Percentiles rank a stretch among this genome's conserved stretches.
phyloP scores from a whole-genome alignment of 129 eudicot species.

The Artemisia annua region DNA sequence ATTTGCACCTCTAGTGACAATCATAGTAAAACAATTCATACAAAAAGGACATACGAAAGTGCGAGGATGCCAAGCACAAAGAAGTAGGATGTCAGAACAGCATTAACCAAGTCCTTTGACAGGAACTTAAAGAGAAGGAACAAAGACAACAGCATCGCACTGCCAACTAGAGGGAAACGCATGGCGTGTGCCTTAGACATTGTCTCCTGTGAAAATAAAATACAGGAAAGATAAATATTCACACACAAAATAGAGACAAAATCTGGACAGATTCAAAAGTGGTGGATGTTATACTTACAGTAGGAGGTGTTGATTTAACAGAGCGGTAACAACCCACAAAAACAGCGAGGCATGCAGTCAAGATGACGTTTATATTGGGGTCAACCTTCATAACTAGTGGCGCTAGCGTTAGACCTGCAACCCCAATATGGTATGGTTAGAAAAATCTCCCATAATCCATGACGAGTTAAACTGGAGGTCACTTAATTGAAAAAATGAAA shows the following conservation, averaged over 20 bases:
- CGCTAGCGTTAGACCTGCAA: conserved; percentile 80
- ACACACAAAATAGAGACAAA: background rate
- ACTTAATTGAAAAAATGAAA: background rate
- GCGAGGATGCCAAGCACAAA: conserved; percentile 89
- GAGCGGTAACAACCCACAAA: conserved; percentile 96
- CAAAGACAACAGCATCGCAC: conserved; percentile 90
- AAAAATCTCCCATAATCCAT: background rate
- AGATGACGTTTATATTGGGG: conserved; percentile 86
- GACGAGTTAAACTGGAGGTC: background rate
- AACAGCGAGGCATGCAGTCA: conserved; percentile 91
- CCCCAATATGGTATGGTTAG: conserved; percentile 10
- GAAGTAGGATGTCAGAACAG: conserved; percentile 86
- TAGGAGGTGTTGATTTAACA: conserved; percentile 92
- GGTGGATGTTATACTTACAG: conserved; percentile 60
- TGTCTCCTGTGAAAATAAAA: conserved; percentile 62
- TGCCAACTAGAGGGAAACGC: conserved; percentile 96
- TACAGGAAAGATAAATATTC: background rate
- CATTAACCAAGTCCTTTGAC: conserved; percentile 94
- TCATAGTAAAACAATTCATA: background rate
- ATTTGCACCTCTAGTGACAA: conserved; percentile 2
- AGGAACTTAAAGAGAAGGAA: conserved; percentile 92
- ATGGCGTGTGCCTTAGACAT: conserved; percentile 98
- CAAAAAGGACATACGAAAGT: conserved; percentile 69
- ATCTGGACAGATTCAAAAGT: background rate
- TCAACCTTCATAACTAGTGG: conserved; percentile 85